These are phyloP conservation scores for Rosellinia necatrix DNA, from an alignment of 2,329 filamentous ascomycete species.

Conservation along the genomic window DNA sequence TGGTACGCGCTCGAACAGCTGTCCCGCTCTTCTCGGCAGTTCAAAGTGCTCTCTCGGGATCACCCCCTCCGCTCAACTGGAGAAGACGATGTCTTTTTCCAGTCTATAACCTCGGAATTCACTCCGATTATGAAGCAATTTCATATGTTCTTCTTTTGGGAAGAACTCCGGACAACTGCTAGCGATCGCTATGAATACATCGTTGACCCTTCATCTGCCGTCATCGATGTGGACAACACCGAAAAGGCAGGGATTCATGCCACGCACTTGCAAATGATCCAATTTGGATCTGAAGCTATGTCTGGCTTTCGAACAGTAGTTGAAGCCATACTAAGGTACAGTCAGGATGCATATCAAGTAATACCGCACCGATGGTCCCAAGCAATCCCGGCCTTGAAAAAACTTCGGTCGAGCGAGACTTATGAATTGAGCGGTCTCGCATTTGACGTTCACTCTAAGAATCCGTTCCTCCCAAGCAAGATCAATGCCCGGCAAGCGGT, in stretches of 20 bases:
- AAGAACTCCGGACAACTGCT: constrained; percentile 29
- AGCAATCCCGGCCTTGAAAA: constrained; percentile 5
- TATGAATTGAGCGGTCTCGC: constrained; percentile 6
- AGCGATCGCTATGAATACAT: constrained; percentile 27
- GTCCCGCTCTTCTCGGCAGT: background rate
- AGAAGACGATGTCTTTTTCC: constrained; percentile 14
- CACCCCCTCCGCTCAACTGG: background rate
- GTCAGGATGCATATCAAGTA: constrained; percentile 17
- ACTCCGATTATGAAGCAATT: constrained; percentile 16
- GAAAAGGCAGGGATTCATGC: constrained; percentile 35
- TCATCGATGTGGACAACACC: constrained; percentile 32
- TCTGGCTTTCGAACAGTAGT: constrained; percentile 29
- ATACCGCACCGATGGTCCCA: constrained; percentile 11
- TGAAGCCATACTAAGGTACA: constrained; percentile 32
- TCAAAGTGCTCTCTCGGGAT: constrained; percentile 4
- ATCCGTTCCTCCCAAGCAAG: background rate
- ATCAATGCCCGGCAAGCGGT: background rate
- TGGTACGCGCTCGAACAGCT: constrained; percentile 11
- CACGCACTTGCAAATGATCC: constrained; percentile 38
- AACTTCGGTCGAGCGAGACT: constrained; percentile 4
- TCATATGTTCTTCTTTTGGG: constrained; percentile 30
- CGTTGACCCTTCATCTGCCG: constrained; percentile 36
- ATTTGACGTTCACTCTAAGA: constrained; percentile 10
- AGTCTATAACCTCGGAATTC: constrained; percentile 18
- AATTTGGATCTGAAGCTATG: constrained; percentile 28